Evolutionary conservation across 495 filamentous ascomycete species (phyloP), one percentile per base, ranked within the genome.

Genomic region (Penicillium pancosmium): DNA sequence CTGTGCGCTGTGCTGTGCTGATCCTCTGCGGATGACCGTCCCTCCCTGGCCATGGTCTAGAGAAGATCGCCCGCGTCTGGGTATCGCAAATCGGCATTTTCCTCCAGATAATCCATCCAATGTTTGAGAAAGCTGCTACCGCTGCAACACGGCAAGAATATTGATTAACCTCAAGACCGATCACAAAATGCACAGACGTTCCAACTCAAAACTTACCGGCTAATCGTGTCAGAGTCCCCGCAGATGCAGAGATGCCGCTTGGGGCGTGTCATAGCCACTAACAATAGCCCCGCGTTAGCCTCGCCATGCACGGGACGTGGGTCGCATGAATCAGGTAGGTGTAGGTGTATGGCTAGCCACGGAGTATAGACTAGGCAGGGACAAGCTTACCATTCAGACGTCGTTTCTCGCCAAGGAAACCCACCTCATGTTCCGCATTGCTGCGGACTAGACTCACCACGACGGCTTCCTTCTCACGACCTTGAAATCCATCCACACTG

Each of bases 401-500:
- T 51, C 94, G 79, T 75, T 92, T 93, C 77, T 99, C 94, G n/a
- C 84, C 90, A 50, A 99, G 76, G 68, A 99, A 98, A 13, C 94
- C 94, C 11, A 96, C 92, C 73, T 97, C 92, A 25, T 88, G 82
- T 52, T 90, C 85, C 18, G 83, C 63, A 74, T 98, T 98, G 73
- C 92, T 97, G 61, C 94, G 81, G 38, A 99, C 94, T 21, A 97
- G 79, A 69, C 86, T 92, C 16, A 99, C 86, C 34, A 99, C 84
- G 38, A 99, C 88, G 3, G 90, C 94, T 70, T 99, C 94, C 73
- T 99, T 98, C 75, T 99, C 94, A 12, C 94, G 82, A 38, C 94
- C 94, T 70, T 99, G 94, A 70, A 99, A 99, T 7, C 92, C 93
- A 74, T 99, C 94, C 3, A 99, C 91, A 63, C 90, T 96, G 25